Evolutionary conservation across 331 rosid genomes (phyloP), one percentile per base, ranked within the genome.

Genomic region (Malus hybrid): DNA sequence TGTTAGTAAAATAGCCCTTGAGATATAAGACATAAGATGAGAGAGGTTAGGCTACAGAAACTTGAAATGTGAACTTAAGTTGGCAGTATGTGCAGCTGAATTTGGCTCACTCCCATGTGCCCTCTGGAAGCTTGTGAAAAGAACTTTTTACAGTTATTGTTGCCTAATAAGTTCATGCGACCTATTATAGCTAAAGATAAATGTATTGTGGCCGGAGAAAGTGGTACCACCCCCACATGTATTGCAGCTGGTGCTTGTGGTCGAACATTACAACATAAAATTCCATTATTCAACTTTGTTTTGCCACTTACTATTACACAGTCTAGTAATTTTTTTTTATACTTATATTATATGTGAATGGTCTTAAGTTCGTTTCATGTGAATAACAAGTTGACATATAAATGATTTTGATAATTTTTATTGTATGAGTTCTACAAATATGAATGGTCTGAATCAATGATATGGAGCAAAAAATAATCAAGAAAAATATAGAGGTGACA

Each of bases 61-160:
- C 85, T 81, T 70, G 85, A 77, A 76, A 76, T 81, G 85, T 81
- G 85, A 65, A 71, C 85, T 75, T 28, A 22, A 32, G 50, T 67
- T 81, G 85, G 78, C 78, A 46, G 31, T 61, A 44, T 81, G 27
- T 76, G 57, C 44, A 57, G 67, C 84, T 13, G 20, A 80, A 70
- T 36, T 75, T 75, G 78, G 80, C 76, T 74, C 29, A 63, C 72
- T 56, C 72, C 77, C 78, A 80, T 67, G 67, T 75, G 73, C 71
- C 67, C 56, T 33, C 67, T 74, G 52, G 67, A 64, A 69, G 44
- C 69, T 73, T 61, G 77, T 42, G 77, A 73, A 73, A 27, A 32
- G 18, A 52, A 61, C 3, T 39, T 42, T 14, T 61, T 73, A 72
- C 76, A 39, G 68, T 59, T 8, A 60, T 60, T 22, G 57, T 54